Evolutionary conservation across 75 land plant species (phyloP), one percentile per base, ranked within the genome.

Genomic region (Pinus taeda): DNA sequence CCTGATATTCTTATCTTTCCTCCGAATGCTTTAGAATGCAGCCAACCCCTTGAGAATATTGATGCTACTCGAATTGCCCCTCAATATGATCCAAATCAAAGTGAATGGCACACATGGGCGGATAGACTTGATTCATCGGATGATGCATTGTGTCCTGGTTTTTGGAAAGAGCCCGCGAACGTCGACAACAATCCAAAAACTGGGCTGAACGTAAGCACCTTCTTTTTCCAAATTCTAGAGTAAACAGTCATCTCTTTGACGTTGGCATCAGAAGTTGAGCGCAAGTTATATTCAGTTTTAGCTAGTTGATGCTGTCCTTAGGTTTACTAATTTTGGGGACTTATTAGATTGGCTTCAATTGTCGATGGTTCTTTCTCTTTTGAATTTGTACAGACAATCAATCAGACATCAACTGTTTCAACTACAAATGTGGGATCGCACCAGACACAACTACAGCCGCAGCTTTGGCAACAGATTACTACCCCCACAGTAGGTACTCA

Each of bases 131-230:
- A 81, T 22, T 57, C 76, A 22, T 77, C 73, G 70, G 81, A 84
- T 53, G 85, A 80, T 59, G 22, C 74, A 66, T 59, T 81, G 64
- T 37, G 69, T 33, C 21, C 79, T 57, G 60, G 74, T 69, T 88
- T 85, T 49, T 49, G 55, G 90, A 77, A 59, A 57, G 87, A 83
- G 13, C 61, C 85, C 74, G 77, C 82, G 12, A 39, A 37, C n/a
- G 82, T 80, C 57, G 22, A 74, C 39, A 79, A 72, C 74, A 66
- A 71, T 75, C 37, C 78, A 30, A 82, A 80, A 45, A 53, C 75
- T 60, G 83, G 74, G 56, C 78, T 82, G 62, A 82, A 84, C 85
- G 91, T 87, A 70, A 85, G 84, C 73, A 39, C 62, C 60, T 62
- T 21, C 61, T 22, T 45, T 75, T 57, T 22, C 26, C 15, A 1